These are phyloP conservation scores for Candida piceae DNA, from an alignment of 805 yeast genomes.

Conservation along the genomic window DNA sequence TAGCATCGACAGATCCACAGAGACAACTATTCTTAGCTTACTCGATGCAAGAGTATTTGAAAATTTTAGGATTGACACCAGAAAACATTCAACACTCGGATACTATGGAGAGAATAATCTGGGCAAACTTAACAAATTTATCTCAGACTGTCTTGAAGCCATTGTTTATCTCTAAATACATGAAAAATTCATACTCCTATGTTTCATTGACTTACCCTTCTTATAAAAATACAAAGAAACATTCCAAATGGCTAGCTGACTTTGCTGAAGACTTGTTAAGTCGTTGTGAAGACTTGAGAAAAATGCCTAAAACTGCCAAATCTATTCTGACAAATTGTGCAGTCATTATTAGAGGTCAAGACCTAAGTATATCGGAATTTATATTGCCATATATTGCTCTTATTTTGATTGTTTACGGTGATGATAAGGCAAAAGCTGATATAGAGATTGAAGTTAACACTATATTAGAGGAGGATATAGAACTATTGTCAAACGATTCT, in stretches of 20 bases:
- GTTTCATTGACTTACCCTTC: constrained; percentile 57
- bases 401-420: constrained; percentile 43
- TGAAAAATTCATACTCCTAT: constrained; percentile 45
- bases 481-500: constrained; percentile 43
- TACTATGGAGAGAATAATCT: constrained; percentile 35
- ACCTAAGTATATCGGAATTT: constrained; percentile 62
- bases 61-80: constrained; percentile 43
- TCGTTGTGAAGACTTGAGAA: constrained; percentile 26
- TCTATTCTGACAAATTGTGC: constrained; percentile 60
- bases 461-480: constrained; percentile 47
- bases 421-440: constrained; percentile 35
- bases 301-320: constrained; percentile 27
- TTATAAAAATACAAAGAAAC: constrained; percentile 48
- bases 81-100: constrained; percentile 19
- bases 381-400: constrained; percentile 74
- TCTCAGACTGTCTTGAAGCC: constrained; percentile 75
- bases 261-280: constrained; percentile 65
- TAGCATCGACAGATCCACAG: constrained; percentile 86
- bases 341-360: constrained; percentile 62
- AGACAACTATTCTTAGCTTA: constrained; percentile 79
- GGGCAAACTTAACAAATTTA: constrained; percentile 61
- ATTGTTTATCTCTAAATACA: constrained; percentile 64
- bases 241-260: constrained; percentile 67
- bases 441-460: constrained; percentile 55
- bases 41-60: constrained; percentile 82